These are phyloP conservation scores for Lactifluus subvellereus DNA, from an alignment of 768 basidiomycete genomes.

Conservation along the genomic window DNA sequence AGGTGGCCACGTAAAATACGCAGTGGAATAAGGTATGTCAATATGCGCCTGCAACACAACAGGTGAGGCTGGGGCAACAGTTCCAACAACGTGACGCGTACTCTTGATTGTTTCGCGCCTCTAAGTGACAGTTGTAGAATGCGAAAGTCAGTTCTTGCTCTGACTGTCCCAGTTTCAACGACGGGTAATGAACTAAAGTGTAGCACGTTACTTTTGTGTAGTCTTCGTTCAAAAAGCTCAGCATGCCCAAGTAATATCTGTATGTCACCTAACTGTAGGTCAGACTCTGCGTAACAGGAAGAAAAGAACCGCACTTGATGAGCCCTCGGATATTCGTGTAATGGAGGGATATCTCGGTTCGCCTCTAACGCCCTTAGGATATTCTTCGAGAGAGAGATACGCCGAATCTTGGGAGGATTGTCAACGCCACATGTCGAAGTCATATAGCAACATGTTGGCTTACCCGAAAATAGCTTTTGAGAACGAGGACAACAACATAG, in stretches of 20 bases:
- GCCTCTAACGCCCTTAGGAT: conserved; percentile 85
- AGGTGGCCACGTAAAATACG: conserved; percentile 84
- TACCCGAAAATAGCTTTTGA: conserved; percentile 94
- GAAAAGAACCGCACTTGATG: conserved; percentile 58
- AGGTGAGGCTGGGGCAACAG: background rate
- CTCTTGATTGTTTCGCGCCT: conserved; percentile 76
- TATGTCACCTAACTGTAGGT: conserved; percentile 68
- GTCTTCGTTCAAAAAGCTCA: conserved; percentile 90
- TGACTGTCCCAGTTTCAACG: conserved; percentile 42
- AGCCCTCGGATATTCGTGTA: conserved; percentile 69
- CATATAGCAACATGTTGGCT: conserved; percentile 29
- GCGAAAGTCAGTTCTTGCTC: conserved; percentile 84
- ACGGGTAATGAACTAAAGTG: conserved; percentile 3
- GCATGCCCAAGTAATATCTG: conserved; percentile 91
- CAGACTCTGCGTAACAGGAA: conserved; percentile 20
- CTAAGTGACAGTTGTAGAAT: conserved; percentile 74
- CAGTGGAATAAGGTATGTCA: conserved; percentile 86
- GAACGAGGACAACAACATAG: conserved; percentile 81
- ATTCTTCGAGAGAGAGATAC: conserved; percentile 88
- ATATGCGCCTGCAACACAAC: conserved; percentile 58
- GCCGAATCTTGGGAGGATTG: conserved; percentile 59
- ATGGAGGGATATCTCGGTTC: conserved; percentile 76
- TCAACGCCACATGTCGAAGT: background rate
- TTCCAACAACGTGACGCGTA: conserved; percentile 35
- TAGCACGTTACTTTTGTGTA: conserved; percentile 79